phyloP scores from a whole-genome alignment of 192 early-diverging fungal genomes.

The Thamnidium elegans region DNA sequence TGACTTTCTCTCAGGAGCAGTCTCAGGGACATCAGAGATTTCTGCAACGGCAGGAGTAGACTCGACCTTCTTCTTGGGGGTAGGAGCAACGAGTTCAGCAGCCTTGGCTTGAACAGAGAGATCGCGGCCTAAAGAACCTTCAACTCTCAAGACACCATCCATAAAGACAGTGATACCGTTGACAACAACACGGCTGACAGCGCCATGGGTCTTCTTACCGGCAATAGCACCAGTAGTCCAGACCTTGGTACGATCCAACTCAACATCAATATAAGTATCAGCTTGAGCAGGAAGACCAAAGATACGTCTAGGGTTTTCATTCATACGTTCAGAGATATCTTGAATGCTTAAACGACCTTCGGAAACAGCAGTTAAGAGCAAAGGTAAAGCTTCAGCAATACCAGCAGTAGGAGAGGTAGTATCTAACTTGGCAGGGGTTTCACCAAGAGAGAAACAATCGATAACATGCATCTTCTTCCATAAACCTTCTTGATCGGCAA shows the following conservation, averaged over 20 bases:
- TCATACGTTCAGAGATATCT: slow-evolving; percentile 73
- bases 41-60: background rate
- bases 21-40: background rate
- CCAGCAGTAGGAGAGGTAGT: slow-evolving; percentile 48
- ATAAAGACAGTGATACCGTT: slow-evolving; percentile 82
- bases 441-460: slow-evolving; percentile 90
- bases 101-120: slow-evolving; percentile 38
- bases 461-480: slow-evolving; percentile 81
- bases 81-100: slow-evolving; percentile 8
- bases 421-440: slow-evolving; percentile 65
- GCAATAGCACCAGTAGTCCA: slow-evolving; percentile 49
- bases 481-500: slow-evolving; percentile 65
- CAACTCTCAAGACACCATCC: slow-evolving; percentile 63
- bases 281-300: slow-evolving; percentile 85
- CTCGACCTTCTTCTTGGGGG: background rate
- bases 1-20: slow-evolving; percentile 15
- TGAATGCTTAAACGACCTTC: slow-evolving; percentile 75
- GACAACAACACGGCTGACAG: slow-evolving; percentile 87
- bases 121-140: slow-evolving; percentile 44
- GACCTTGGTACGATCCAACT: slow-evolving; percentile 73
- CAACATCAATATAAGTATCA: slow-evolving; percentile 94
- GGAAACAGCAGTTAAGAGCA: slow-evolving; percentile 80
- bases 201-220: slow-evolving; percentile 60
- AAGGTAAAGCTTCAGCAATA: slow-evolving; percentile 69
- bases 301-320: slow-evolving; percentile 86